Evolutionary conservation across 202 grass and related monocot genomes (phyloP).

Genomic region (Zoysia matrella): DNA sequence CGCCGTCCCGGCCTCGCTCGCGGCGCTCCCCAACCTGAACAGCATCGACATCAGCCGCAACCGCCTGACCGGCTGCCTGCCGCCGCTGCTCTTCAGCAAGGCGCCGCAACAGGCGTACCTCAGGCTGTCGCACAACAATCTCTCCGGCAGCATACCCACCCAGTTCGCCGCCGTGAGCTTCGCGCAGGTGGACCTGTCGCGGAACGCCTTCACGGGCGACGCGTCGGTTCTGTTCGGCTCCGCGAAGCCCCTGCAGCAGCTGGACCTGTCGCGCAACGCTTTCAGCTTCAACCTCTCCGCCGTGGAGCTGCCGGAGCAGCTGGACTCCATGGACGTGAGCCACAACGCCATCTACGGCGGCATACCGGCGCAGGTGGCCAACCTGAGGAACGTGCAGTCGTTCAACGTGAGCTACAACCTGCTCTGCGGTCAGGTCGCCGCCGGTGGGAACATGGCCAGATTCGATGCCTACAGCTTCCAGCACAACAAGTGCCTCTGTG

Average conservation of each 20-base stretch:
- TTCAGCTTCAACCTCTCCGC: too few relatives aligned
- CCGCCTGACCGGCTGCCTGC: slow-evolving; percentile 49
- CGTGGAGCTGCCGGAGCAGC: too few relatives aligned
- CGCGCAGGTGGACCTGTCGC: slow-evolving; percentile 54
- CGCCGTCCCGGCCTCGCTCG: slow-evolving; percentile 42
- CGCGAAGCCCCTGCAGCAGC: slow-evolving; percentile 24
- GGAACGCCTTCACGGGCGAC: slow-evolving; percentile 57
- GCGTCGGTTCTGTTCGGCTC: slow-evolving; percentile 23
- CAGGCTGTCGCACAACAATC: slow-evolving; percentile 57
- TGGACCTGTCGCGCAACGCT: slow-evolving; percentile 53
- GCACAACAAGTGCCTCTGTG: slow-evolving; percentile 77
- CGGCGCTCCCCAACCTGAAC: background rate
- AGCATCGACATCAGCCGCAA: slow-evolving; percentile 61
- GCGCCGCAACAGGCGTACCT: slow-evolving; percentile 13
- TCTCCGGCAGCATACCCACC: slow-evolving; percentile 47
- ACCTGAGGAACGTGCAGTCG: background rate
- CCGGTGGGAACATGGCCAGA: slow-evolving; percentile 10
- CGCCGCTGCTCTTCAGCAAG: slow-evolving; percentile 37
- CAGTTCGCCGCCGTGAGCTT: slow-evolving; percentile 44
- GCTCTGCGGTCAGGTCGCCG: slow-evolving; percentile 58
- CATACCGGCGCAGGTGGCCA: slow-evolving; percentile 53
- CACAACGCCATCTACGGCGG: slow-evolving; percentile 1
- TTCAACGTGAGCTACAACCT: slow-evolving; percentile 87
- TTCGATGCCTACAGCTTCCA: background rate
- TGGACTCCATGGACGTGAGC: too few relatives aligned